Conservation (phyloP, 2,329 filamentous ascomycete genomes). For the Zarea fungicola region DNA sequence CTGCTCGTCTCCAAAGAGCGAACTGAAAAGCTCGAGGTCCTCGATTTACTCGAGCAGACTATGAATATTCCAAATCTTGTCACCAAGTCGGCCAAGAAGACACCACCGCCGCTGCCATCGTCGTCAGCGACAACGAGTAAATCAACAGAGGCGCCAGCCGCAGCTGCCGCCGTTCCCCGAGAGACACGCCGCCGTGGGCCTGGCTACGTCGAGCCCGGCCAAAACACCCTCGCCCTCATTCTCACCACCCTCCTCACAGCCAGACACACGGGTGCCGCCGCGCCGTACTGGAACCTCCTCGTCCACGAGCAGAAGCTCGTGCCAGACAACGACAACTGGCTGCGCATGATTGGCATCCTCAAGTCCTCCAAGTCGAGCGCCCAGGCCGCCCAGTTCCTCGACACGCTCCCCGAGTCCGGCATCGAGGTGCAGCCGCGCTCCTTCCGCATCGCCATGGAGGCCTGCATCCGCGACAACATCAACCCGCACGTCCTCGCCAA, state of each 20-base stretch:
- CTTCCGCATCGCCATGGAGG: conserved; percentile 67
- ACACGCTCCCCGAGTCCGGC: conserved; percentile 40
- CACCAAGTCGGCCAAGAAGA: conserved; percentile 1
- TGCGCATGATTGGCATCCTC: conserved; percentile 62
- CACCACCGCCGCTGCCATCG: background rate
- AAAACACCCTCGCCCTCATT: conserved; percentile 63
- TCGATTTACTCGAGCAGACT: conserved; percentile 74
- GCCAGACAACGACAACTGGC: conserved; percentile 69
- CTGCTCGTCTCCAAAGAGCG: conserved; percentile 58
- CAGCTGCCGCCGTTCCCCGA: background rate
- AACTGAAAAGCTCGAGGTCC: conserved; percentile 63
- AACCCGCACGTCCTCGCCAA: conserved; percentile 65
- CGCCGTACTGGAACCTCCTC: conserved; percentile 73
- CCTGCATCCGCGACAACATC: conserved; percentile 70
- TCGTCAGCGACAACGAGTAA: background rate
- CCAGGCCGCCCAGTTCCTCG: conserved; percentile 55
- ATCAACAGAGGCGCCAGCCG: background rate
- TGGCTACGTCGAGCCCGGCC: conserved; percentile 37
- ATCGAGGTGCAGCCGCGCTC: conserved; percentile 41
- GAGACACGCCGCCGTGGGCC: background rate
- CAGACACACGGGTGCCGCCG: conserved; percentile 55
- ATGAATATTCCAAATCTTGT: conserved; percentile 64
- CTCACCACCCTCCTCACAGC: conserved; percentile 59
- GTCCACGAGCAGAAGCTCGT: conserved; percentile 55
- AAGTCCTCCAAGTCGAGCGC: conserved; percentile 60